A percentile compares a stretch with the other conserved stretches of the same genome.
Conservation (phyloP, 2,329 filamentous ascomycete species). For the Sclerotinia glacialis region DNA sequence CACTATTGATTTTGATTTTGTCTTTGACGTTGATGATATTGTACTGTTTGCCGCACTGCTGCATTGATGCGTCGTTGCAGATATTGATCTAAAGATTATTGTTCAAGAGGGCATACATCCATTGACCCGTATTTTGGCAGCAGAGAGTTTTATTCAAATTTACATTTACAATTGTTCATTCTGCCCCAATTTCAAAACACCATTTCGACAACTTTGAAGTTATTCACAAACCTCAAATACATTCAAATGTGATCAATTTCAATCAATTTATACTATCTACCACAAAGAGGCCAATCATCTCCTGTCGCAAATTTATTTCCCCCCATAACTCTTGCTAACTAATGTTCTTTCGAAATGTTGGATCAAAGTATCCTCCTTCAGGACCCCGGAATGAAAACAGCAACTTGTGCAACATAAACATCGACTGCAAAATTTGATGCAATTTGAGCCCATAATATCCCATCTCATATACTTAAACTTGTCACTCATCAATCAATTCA, state of each 20-base stretch:
- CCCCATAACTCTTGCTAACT: not conserved
- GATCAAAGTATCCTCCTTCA: not conserved
- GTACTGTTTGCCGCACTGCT: no score
- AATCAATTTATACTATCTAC: not conserved
- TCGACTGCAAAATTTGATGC: not conserved
- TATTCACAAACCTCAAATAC: not conserved
- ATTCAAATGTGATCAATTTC: not conserved
- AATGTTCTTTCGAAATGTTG: not conserved
- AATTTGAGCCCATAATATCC: not conserved
- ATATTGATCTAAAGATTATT: no score
- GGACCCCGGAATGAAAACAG: not conserved
- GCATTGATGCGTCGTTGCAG: no score
- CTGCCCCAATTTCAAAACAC: no score
- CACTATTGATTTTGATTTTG: not conserved
- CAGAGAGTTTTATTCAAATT: no score
- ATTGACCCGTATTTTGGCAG: no score
- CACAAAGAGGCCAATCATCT: not conserved
- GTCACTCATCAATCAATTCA: not conserved
- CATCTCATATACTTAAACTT: not conserved
- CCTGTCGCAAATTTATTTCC: not conserved
- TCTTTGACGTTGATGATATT: no score
- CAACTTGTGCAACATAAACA: not conserved
- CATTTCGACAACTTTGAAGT: not conserved
- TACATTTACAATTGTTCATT: no score
- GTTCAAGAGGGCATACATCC: no score